Evolutionary conservation across 139 green algal genomes (phyloP).

Genomic region (Micractinium conductrix): DNA sequence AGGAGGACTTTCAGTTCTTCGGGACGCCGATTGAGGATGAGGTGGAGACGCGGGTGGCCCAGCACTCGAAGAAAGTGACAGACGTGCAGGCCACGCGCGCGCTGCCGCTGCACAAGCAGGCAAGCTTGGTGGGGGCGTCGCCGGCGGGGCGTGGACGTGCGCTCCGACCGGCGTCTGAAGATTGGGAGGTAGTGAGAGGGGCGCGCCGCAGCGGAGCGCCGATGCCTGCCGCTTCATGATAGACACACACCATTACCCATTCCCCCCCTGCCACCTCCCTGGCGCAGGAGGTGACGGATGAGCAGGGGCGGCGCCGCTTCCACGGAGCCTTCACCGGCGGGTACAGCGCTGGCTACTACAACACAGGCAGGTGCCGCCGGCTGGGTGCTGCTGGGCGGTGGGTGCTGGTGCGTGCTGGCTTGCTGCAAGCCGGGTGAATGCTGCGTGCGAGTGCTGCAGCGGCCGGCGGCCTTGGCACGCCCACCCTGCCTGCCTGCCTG

Average conservation of each 20-base stretch:
- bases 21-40: conserved; percentile 75
- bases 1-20: conserved; percentile 75
- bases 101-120: conserved; percentile 67
- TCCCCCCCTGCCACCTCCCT: background rate
- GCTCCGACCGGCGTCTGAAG: background rate
- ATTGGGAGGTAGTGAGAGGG: background rate
- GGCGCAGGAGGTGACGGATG: conserved; percentile 87
- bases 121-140: background rate
- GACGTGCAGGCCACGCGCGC: conserved; percentile 50
- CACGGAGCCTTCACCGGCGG: conserved; percentile 97
- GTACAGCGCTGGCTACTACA: conserved; percentile 94
- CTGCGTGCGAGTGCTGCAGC: too few species aligned
- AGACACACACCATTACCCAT: background rate
- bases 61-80: conserved; percentile 51
- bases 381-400: background rate
- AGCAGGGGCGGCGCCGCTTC: conserved; percentile 81
- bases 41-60: conserved; percentile 41
- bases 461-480: too few species aligned
- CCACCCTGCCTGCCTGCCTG: background rate
- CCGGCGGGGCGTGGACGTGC: conserved; percentile 40
- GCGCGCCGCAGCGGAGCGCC: background rate
- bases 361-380: conserved; percentile 84
- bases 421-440: background rate
- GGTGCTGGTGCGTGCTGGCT: background rate
- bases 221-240: too few species aligned